A percentile compares a stretch with the other conserved stretches of the same genome.
Evolutionary conservation across 225 moss, liverwort and hornwort genomes (phyloP).

Genomic region (Rhytidiadelphus loreus): DNA sequence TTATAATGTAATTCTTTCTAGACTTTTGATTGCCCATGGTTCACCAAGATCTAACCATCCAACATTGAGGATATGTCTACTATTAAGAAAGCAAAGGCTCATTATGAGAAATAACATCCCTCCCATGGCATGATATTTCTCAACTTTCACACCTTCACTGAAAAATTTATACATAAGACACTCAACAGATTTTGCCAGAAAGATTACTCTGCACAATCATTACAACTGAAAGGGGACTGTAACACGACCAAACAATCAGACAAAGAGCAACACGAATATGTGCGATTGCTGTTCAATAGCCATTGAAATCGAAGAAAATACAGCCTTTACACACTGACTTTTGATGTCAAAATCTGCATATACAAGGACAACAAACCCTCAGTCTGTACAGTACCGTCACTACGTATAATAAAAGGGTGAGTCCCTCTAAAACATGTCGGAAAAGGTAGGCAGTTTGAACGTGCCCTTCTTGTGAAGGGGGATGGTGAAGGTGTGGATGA

Average conservation of each 20-base stretch:
- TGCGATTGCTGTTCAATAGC: not conserved
- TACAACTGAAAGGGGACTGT: not conserved
- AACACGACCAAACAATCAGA: too few species aligned
- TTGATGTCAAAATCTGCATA: not conserved
- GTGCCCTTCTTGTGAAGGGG: slow-evolving; percentile 53
- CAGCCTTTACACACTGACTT: not conserved
- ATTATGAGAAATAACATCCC: not conserved
- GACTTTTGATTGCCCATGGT: not conserved
- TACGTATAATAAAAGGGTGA: not conserved
- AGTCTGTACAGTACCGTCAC: not conserved
- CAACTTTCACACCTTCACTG: not conserved
- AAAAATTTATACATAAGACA: not conserved
- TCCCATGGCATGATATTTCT: not conserved
- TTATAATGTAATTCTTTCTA: not conserved
- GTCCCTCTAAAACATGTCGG: slow-evolving; percentile 36
- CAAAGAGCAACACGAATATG: not conserved
- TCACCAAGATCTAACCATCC: not conserved
- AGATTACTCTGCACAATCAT: not conserved
- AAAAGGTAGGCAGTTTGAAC: slow-evolving; percentile 55
- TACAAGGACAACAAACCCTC: not conserved
- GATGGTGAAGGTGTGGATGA: slow-evolving; percentile 50
- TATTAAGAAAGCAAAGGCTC: not conserved
- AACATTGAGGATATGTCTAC: not conserved
- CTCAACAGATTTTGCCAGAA: not conserved
- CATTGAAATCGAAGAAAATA: not conserved